phyloP scores from a whole-genome alignment of 2,329 filamentous ascomycete species.

The Triangularia setosa region DNA sequence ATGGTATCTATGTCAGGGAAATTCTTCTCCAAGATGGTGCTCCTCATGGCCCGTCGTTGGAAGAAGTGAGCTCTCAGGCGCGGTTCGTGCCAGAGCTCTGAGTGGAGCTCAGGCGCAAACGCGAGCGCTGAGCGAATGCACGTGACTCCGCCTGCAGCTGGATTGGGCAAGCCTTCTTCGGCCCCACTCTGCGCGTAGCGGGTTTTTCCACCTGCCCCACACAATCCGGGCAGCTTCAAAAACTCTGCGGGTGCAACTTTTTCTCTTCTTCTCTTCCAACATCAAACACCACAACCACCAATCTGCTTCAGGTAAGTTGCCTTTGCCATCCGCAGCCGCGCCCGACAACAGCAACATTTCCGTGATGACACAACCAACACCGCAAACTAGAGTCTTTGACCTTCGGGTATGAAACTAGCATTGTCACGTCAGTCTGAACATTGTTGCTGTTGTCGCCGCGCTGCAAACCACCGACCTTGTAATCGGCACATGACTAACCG shows the following conservation, averaged over 20 bases:
- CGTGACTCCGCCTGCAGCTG: conserved; percentile 27
- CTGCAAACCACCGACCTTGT: not conserved
- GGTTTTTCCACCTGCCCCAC: conserved; percentile 23
- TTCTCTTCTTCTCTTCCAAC: conserved; percentile 18
- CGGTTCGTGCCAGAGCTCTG: not conserved
- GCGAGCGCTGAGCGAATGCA: conserved; percentile 32
- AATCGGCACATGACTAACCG: conserved; percentile 29
- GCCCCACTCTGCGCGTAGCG: conserved; percentile 12
- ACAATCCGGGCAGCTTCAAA: conserved; percentile 24
- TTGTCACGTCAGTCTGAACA: conserved; percentile 92
- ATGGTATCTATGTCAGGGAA: not conserved
- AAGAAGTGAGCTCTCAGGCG: too few relatives aligned
- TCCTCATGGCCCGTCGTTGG: too few relatives aligned
- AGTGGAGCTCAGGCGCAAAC: conserved; percentile 9
- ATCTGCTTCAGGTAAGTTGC: conserved; percentile 28
- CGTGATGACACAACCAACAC: conserved; percentile 78
- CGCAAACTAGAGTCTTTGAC: conserved; percentile 99
- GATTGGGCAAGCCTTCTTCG: not conserved
- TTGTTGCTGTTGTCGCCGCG: conserved; percentile 25
- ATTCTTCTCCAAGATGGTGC: too few relatives aligned
- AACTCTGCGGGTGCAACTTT: conserved; percentile 22
- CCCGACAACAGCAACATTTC: conserved; percentile 28
- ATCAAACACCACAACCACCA: conserved; percentile 13
- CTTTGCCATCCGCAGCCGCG: conserved; percentile 6
- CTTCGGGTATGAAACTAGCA: conserved; percentile 74